A percentile compares a stretch with the other conserved stretches of the same genome.
These are phyloP conservation scores for Mortierella sp. DNA, from an alignment of 371 early-diverging fungal genomes.

Conservation along the genomic window DNA sequence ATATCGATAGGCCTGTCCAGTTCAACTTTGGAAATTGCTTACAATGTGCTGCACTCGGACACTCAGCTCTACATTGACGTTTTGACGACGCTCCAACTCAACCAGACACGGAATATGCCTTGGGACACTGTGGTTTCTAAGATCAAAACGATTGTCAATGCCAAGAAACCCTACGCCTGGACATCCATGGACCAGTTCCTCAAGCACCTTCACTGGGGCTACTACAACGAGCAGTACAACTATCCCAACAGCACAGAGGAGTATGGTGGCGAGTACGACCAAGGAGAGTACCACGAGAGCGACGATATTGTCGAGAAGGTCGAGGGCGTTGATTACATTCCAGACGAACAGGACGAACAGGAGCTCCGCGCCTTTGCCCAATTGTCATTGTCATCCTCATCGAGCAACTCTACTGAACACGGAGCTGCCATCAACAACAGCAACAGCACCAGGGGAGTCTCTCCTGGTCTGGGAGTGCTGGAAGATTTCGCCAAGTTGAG, in stretches of 20 bases:
- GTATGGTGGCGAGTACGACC: background rate
- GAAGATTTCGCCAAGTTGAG: constrained; percentile 17
- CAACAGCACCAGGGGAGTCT: background rate
- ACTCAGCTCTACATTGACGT: constrained; percentile 55
- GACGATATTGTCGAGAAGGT: constrained; percentile 19
- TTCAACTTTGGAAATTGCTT: constrained; percentile 46
- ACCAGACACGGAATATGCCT: constrained; percentile 55
- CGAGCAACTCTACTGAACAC: background rate
- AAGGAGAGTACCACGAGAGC: constrained; percentile 16
- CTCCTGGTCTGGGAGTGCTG: background rate
- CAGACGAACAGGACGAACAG: constrained; percentile 22
- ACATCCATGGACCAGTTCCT: constrained; percentile 44
- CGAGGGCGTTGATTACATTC: constrained; percentile 30
- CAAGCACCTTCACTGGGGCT: constrained; percentile 44
- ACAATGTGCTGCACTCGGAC: constrained; percentile 42
- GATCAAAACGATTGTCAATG: constrained; percentile 36
- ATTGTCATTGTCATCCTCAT: background rate
- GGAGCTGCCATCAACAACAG: background rate
- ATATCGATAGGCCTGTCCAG: constrained; percentile 29
- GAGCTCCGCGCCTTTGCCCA: constrained; percentile 13
- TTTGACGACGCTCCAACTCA: constrained; percentile 55
- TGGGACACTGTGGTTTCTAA: constrained; percentile 55
- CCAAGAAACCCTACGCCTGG: constrained; percentile 52
- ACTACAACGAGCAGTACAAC: constrained; percentile 24
- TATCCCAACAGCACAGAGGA: constrained; percentile 12